Percentiles rank a stretch among this genome's conserved stretches.
Evolutionary conservation across 1,284 basidiomycete species (phyloP).

Genomic region (Filobasidium uniguttulatum): DNA sequence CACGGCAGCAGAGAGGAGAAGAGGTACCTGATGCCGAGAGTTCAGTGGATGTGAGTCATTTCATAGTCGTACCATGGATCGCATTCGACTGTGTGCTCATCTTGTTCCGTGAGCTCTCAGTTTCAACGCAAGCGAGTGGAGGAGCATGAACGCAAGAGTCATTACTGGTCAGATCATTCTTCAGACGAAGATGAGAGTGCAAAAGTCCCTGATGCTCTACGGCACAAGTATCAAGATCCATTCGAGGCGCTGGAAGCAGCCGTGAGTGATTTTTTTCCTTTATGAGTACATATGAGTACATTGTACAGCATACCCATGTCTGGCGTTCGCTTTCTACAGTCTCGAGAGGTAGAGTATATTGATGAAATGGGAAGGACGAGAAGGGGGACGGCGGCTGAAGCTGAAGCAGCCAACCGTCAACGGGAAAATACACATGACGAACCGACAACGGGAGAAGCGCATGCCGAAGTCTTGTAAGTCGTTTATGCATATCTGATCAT

Average conservation of each 20-base stretch:
- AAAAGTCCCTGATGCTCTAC: not conserved
- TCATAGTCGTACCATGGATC: not conserved
- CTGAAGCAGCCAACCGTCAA: constrained; percentile 25
- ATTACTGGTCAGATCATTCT: constrained; percentile 35
- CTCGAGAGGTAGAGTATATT: constrained; percentile 29
- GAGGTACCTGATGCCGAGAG: constrained; percentile 62
- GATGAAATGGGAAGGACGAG: constrained; percentile 36
- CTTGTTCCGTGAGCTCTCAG: not conserved
- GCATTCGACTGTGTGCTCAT: not conserved
- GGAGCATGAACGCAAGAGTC: constrained; percentile 58
- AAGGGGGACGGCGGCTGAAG: constrained; percentile 29
- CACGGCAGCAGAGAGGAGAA: constrained; percentile 64
- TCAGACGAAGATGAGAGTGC: constrained; percentile 26
- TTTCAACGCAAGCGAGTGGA: constrained; percentile 1
- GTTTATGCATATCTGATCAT: not conserved
- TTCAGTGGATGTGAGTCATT: constrained; percentile 62
- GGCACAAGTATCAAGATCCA: not conserved
- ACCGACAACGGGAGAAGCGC: constrained; percentile 16
- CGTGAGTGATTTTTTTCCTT: not conserved
- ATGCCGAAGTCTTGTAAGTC: constrained; percentile 33
- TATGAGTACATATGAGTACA: too few relatives aligned
- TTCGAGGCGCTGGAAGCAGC: not conserved
- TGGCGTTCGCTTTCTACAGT: constrained; percentile 2
- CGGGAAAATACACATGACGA: constrained; percentile 3
- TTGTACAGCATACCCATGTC: not conserved